phyloP scores from a whole-genome alignment of 805 yeast species.

The Lipomyces anomalus region DNA sequence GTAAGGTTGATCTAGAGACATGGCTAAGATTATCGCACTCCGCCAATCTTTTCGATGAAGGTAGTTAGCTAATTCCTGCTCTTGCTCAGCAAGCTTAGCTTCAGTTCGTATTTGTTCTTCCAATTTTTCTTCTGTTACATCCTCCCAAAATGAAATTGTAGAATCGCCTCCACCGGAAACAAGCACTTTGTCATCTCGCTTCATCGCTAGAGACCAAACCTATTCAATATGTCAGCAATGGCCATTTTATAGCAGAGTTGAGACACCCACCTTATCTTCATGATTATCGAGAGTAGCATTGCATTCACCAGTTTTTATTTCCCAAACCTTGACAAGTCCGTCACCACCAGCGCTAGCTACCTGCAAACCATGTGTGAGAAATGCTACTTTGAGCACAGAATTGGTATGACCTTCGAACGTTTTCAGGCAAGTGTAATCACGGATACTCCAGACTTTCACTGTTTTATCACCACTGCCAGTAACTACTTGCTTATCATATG shows the following conservation, averaged over 20 bases:
- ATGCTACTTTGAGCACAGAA: conserved; percentile 77
- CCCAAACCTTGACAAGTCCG: conserved; percentile 92
- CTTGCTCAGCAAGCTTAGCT: conserved; percentile 70
- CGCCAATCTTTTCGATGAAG: conserved; percentile 74
- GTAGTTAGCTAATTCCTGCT: conserved; percentile 75
- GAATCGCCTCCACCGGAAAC: conserved; percentile 95
- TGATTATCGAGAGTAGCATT: conserved; percentile 83
- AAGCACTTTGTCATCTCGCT: conserved; percentile 61
- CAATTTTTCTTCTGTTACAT: conserved; percentile 61
- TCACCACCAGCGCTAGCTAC: conserved; percentile 80
- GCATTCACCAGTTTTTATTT: conserved; percentile 66
- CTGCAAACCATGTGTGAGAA: conserved; percentile 61
- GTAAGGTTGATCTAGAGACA: conserved; percentile 86
- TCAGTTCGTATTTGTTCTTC: conserved; percentile 55
- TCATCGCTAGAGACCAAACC: conserved; percentile 81
- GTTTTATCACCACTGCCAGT: conserved; percentile 95
- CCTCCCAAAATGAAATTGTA: conserved; percentile 80
- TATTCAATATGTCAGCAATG: too few relatives aligned
- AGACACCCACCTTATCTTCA: conserved; percentile 81
- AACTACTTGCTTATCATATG: conserved; percentile 65
- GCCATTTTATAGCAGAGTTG: too few relatives aligned
- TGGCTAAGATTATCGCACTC: conserved; percentile 78
- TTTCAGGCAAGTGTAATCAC: conserved; percentile 64
- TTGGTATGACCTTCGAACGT: conserved; percentile 94
- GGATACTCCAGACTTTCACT: conserved; percentile 79